Evolutionary conservation across 148 eudicot genomes (phyloP), one percentile per base, ranked within the genome.

Genomic region (Silene latifolia): DNA sequence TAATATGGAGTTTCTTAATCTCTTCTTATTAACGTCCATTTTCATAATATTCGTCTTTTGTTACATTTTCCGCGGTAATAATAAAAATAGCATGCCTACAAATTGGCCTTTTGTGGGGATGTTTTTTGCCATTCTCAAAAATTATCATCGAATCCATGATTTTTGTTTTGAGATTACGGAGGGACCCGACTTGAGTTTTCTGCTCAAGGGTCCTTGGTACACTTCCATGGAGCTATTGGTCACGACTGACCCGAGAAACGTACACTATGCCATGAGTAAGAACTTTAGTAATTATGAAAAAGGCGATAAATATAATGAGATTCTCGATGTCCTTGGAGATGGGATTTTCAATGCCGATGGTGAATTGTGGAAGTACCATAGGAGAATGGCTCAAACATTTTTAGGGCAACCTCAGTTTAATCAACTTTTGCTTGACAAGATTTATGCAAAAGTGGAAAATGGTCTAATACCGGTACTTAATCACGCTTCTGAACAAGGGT

Each of bases 151-250:
- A 56, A 25, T 89, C n/a, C 84, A 89, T 8, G 82, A 80, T 0
- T 57, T 25, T 13, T 46, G 58, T 56, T 17, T 73, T 2, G 69
- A 86, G 12, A 2, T 85, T 17, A 8, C 81, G 7, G 21, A 72
- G 0, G 20, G 0, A 17, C 42, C 67, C 4, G 63, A 77, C 17
- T 75, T 85, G 1, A 86, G 85, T 24, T 84, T 82, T 23, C n/a
- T 58, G 0, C 24, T 85, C 27, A 78, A 81, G 67, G 97, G 93
- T 18, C 97, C 97, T 8, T 85, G 91, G 89, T 80, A 83, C 67
- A 63, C 80, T 53, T 69, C 80, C 60, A 83, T 88, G 88, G 76
- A 85, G 51, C 67, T 84, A 35, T 24, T 88, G 3, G 46, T 42
- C 25, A 87, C 90, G 0, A 67, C 60, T 13, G 85, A 89, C 25